Conservation (phyloP, 2,329 filamentous ascomycete genomes). For the Ophiocordyceps robertsii region DNA sequence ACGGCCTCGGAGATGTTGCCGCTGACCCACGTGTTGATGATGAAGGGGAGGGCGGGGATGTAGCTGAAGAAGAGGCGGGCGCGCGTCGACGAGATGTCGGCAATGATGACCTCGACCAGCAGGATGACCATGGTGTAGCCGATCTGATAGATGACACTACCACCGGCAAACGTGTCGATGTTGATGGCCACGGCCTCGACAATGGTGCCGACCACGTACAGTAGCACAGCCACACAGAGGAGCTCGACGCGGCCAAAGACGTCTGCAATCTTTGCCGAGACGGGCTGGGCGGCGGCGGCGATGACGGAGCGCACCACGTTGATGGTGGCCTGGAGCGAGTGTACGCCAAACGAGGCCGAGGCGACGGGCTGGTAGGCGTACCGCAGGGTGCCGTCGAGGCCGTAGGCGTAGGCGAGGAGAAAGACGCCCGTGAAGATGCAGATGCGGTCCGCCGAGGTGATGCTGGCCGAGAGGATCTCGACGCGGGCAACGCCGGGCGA, state of each 20-base stretch:
- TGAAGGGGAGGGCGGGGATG: constrained; percentile 42
- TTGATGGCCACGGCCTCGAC: constrained; percentile 35
- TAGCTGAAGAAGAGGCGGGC: constrained; percentile 49
- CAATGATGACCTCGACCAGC: constrained; percentile 46
- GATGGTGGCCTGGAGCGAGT: constrained; percentile 44
- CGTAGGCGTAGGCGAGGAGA: constrained; percentile 50
- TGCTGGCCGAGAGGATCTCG: constrained; percentile 38
- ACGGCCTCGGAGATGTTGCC: constrained; percentile 41
- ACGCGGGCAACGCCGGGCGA: constrained; percentile 45
- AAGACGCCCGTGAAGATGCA: constrained; percentile 49
- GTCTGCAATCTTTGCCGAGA: constrained; percentile 46
- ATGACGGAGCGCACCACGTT: constrained; percentile 45
- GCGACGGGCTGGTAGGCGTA: constrained; percentile 42
- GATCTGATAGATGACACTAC: constrained; percentile 42
- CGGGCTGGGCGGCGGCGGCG: constrained; percentile 42
- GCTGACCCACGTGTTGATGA: constrained; percentile 51
- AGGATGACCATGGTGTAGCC: constrained; percentile 45
- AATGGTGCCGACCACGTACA: constrained; percentile 40
- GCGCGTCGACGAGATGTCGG: constrained; percentile 45
- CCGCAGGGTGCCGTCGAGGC: constrained; percentile 43
- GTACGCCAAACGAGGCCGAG: constrained; percentile 31
- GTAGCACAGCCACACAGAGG: constrained; percentile 37
- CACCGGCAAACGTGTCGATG: constrained; percentile 36
- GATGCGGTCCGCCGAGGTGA: constrained; percentile 37
- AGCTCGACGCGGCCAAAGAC: constrained; percentile 51